Base-by-base conservation (phyloP, 805 yeast species). In the Candida nanaspora region DNA sequence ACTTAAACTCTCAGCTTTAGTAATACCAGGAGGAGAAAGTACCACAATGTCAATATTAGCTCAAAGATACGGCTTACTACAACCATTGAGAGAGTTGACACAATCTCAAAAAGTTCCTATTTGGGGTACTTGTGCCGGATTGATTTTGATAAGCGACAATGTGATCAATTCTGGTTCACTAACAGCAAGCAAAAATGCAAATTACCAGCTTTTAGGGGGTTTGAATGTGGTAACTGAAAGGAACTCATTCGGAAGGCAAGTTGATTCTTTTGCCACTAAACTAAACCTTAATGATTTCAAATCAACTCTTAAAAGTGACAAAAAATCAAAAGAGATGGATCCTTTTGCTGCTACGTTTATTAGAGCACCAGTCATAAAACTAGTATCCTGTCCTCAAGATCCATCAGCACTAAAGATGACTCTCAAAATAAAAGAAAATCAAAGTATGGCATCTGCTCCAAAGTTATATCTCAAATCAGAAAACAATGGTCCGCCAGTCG, bases 41-140 rank as follows among this genome's bases (percentile, higher is more conserved):
- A 80, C 86, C 1, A 56, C 86, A 3, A 83, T 85, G 47, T 79
- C 89, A 0, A 62, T 81, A 23, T 75, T 84, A 28, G 82, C 91
- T 1, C 82, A 82, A 54, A 62, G 87, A 41, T 72, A 79, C 0
- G 73, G 75, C 1, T 53, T 84, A 50, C 61, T 80, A 16, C 67
- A 69, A 21, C 82, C 83, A 2, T 61, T 84, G 41, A 59, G 68
- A 32, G 54, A 63, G 11, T 77, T 73, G 55, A 75, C 79, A 20
- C 66, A 70, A 37, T 62, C 70, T 7, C 61, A 63, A 18, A 74
- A 72, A 45, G 40, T 57, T 9, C 79, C 85, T 1, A 72, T 78
- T 11, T 85, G 94, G 94, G 94, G 94, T 0, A 85, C 94, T 1
- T 85, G 94, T 59, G 94, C 94, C 3, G 94, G 94, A 2, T 63